phyloP scores from a whole-genome alignment of 2,329 filamentous ascomycete species.

The Paracoccidioides lutzii region DNA sequence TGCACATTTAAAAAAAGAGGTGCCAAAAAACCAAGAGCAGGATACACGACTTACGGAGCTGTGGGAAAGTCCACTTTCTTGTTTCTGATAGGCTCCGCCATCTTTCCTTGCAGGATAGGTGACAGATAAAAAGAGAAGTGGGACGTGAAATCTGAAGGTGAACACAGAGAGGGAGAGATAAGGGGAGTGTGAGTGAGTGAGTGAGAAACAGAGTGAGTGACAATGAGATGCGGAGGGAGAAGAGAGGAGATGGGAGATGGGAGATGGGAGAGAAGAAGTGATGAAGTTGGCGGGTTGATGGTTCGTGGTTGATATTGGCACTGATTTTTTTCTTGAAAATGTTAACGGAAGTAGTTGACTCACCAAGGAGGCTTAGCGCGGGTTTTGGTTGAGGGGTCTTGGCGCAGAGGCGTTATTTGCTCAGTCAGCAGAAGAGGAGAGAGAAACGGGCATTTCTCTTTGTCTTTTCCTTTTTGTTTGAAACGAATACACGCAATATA shows the following conservation, averaged over 20 bases:
- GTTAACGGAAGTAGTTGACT: conserved; percentile 12
- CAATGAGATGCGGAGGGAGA: conserved; percentile 12
- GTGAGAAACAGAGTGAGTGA: conserved; percentile 8
- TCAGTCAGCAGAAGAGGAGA: too few relatives aligned
- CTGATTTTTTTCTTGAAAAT: too few relatives aligned
- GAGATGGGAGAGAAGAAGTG: conserved; percentile 9
- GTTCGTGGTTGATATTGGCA: background rate
- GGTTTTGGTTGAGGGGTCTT: conserved; percentile 28
- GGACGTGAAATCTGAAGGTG: conserved; percentile 1
- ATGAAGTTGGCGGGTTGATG: conserved; percentile 14
- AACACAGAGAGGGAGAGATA: too few relatives aligned
- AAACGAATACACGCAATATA: too few relatives aligned
- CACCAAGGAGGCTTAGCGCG: conserved; percentile 32
- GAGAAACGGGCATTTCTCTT: too few relatives aligned
- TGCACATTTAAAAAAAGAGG: background rate
- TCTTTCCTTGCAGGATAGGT: conserved; percentile 22
- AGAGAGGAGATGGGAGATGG: conserved; percentile 11
- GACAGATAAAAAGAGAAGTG: conserved; percentile 10
- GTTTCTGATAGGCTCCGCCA: conserved; percentile 58
- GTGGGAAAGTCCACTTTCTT: conserved; percentile 49
- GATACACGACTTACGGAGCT: conserved; percentile 45
- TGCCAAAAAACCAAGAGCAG: background rate
- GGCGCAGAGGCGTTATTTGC: conserved; percentile 13
- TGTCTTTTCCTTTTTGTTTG: too few relatives aligned
- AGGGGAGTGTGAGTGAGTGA: conserved; percentile 7